Base-by-base conservation (phyloP, 768 basidiomycete species). In the Rhizopogon vesiculosus region DNA sequence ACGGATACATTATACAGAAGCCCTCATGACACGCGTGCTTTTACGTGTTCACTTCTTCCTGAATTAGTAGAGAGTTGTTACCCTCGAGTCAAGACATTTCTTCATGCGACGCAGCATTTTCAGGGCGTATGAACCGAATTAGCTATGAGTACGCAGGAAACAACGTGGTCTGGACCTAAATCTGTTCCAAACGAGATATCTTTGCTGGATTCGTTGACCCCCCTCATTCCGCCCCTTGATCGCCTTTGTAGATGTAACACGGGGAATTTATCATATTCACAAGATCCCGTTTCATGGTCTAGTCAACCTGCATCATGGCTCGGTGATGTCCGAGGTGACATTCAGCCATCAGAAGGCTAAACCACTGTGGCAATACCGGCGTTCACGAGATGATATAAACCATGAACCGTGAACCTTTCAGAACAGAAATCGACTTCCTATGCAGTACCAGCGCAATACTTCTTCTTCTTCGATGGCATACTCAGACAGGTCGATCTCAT, bases 141-240 rank as follows among this genome's bases (percentile, higher is more conserved):
- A 59, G 54, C 61, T 51, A 40, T 38, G 25, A 56, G 66, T 70
- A 70, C 66, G 67, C 60, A 60, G 69, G 65, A 67, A 57, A 59
- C 59, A 70, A 70, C 69, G 69, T 70, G 69, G 70, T 60, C 39
- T 35, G 13, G 35, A 42, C 61, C 65, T 59, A 65, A 71, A 72
- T 66, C 60, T 60, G 61, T 59, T 54, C 56, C 42, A 41, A 38
- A 49, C 58, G 50, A 57, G 46, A 56, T 58, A 58, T 51, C 43
- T 52, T 49, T 49, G 56, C 59, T 16, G 44, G 54, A 62, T 62
- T 59, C 52, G 60, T 59, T 60, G 58, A 65, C 56, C 52, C 52
- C 22, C 70, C 64, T 69, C 59, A 42, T 54, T 58, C 60, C 62
- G 60, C 61, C 61, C 63, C 61, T 70, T 66, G 66, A 70, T 70